phyloP scores from a whole-genome alignment of 2,329 filamentous ascomycete species.

The Trichoderma lentiforme region DNA sequence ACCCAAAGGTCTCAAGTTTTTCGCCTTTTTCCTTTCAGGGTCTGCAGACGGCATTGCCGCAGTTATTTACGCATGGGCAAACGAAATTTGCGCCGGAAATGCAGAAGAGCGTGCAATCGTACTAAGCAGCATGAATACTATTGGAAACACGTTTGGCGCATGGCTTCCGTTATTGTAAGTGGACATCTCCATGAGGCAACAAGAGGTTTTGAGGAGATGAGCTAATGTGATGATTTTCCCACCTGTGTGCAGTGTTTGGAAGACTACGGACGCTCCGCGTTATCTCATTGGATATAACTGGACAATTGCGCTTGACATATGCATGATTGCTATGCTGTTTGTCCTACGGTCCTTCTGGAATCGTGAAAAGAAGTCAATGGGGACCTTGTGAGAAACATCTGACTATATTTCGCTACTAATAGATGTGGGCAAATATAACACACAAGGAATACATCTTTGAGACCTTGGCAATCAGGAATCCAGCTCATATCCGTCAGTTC shows the following conservation, averaged over 20 bases:
- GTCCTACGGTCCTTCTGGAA: slow-evolving; percentile 10
- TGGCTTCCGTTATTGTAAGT: slow-evolving; percentile 38
- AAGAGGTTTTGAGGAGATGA: background rate
- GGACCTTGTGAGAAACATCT: background rate
- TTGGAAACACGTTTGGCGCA: slow-evolving; percentile 41
- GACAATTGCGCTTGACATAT: slow-evolving; percentile 28
- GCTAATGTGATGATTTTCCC: too few species aligned
- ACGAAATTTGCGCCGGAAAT: slow-evolving; percentile 43
- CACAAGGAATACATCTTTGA: accelerated
- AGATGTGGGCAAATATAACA: background rate
- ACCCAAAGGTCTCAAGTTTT: slow-evolving; percentile 35
- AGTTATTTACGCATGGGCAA: slow-evolving; percentile 44
- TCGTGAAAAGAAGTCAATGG: background rate
- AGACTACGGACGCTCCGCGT: slow-evolving; percentile 34
- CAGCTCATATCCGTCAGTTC: slow-evolving; percentile 28
- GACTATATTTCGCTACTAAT: background rate
- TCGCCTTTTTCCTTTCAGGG: slow-evolving; percentile 35
- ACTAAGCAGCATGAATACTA: slow-evolving; percentile 46
- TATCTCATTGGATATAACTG: slow-evolving; percentile 38
- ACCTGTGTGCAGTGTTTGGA: slow-evolving; percentile 26
- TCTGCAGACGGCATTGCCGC: slow-evolving; percentile 29
- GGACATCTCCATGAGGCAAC: background rate
- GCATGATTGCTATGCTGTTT: slow-evolving; percentile 24
- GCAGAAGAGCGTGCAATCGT: slow-evolving; percentile 48
- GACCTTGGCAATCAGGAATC: background rate